Base-by-base conservation (phyloP, 2,329 filamentous ascomycete genomes). In the Exserohilum rostratum region DNA sequence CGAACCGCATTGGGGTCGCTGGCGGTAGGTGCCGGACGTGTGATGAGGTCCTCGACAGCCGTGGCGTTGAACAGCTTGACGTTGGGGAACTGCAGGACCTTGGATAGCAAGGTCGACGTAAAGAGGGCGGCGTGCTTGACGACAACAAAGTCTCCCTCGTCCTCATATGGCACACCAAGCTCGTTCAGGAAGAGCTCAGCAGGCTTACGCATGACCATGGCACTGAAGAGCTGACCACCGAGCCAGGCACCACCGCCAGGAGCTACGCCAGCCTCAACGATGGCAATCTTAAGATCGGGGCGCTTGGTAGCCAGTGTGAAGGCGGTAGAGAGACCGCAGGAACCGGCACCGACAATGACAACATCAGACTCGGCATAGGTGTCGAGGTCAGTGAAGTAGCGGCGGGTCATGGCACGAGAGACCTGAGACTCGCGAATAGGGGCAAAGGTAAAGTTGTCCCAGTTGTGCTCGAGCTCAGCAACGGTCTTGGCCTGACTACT, bases 11-110 rank as follows among this genome's bases (percentile, higher is more conserved):
- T 79, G 34, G 76, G 79, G 37, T 77, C 72, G 42, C 78, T 76
- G 11, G 60, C 22, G 1, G 68, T 71, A 3, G 72, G 72, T 31
- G 68, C 66, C 5, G 85, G 85, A 39, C 92, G 90, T 17, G 92
- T 96, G 77, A 97, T 93, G 60, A 97, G 82, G 70, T 97, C 92
- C 79, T 97, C 93, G 38, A 97, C 92, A 17, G 89, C 84, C 31
- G 93, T 96, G 33, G 92, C 92, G 74, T 97, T 97, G 86, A 96
- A 97, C 59, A 97, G 87, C 85, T 97, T 97, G 71, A 96, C 85
- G 77, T 97, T 96, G 60, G 90, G 90, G 80, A 96, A 90, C 55
- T 84, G 78, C 46, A 97, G 81, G 9, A 97, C 92, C 78, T 89
- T 89, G 72, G 88, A 89, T 68, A 97, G 80, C 55, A 97, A 81